phyloP scores from a whole-genome alignment of 345 rosid species.

The Excoecaria cochinchinensis region DNA sequence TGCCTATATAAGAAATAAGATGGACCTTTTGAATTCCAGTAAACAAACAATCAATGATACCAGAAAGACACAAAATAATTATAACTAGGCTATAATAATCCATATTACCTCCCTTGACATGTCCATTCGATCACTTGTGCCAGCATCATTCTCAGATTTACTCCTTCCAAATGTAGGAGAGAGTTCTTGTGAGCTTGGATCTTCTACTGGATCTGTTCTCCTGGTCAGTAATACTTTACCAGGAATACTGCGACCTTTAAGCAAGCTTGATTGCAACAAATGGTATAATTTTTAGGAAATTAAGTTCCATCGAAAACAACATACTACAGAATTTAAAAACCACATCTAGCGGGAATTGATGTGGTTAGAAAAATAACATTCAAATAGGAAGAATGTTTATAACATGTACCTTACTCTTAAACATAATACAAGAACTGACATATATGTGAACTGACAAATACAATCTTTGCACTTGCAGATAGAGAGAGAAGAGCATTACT shows the following conservation, averaged over 20 bases:
- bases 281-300: background rate
- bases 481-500: background rate
- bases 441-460: background rate
- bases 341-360: background rate
- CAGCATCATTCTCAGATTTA: constrained; percentile 69
- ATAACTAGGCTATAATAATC: background rate
- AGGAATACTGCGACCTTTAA: constrained; percentile 86
- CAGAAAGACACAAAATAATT: background rate
- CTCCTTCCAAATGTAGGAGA: constrained; percentile 71
- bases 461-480: background rate
- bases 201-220: constrained; percentile 62
- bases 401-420: background rate
- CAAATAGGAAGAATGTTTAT: constrained; percentile 4
- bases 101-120: constrained; percentile 48
- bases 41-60: background rate
- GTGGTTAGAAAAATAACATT: background rate
- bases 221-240: constrained; percentile 85
- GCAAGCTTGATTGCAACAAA: constrained; percentile 50
- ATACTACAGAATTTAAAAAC: background rate
- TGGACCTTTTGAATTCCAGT: constrained; percentile 1
- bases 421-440: background rate
- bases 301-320: background rate
- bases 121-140: constrained; percentile 49
- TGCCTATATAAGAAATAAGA: constrained; percentile 40
- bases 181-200: constrained; percentile 36